phyloP scores from a whole-genome alignment of 225 moss, liverwort and hornwort genomes.

The Rhytidiadelphus loreus region DNA sequence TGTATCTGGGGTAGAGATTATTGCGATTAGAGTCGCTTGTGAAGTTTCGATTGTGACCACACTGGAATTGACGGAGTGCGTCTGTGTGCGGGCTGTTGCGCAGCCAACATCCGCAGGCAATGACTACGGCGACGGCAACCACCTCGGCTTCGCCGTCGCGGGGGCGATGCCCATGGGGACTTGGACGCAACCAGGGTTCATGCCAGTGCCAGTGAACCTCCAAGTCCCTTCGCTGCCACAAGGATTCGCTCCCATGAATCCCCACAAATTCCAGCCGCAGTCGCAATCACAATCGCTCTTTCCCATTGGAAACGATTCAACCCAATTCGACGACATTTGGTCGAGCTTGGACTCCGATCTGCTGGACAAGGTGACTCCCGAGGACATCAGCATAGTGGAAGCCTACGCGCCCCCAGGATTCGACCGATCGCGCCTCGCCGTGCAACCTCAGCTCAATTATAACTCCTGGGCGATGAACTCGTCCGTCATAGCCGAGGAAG shows the following conservation, averaged over 20 bases:
- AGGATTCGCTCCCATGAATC: background rate
- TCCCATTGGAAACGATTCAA: background rate
- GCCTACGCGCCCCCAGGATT: background rate
- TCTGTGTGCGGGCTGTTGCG: background rate
- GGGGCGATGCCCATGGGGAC: background rate
- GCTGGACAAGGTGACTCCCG: background rate
- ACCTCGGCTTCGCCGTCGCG: background rate
- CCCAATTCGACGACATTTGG: slow-evolving; percentile 24
- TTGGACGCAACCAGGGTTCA: background rate
- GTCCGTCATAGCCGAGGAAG: background rate
- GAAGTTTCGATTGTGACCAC: background rate
- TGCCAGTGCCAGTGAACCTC: background rate
- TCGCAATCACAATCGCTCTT: background rate
- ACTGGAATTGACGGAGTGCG: background rate
- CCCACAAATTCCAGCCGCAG: background rate
- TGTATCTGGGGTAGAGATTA: background rate
- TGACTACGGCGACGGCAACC: background rate
- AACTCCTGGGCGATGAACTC: slow-evolving; percentile 1
- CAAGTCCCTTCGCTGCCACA: background rate
- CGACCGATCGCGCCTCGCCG: background rate
- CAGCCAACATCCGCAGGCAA: background rate
- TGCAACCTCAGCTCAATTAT: background rate
- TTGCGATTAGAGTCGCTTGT: background rate
- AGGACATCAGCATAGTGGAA: slow-evolving; percentile 12
- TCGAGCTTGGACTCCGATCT: slow-evolving; percentile 12